phyloP scores from a whole-genome alignment of 1,139 yeast genomes.

The Hemisphaericaspora xylanilytica region DNA sequence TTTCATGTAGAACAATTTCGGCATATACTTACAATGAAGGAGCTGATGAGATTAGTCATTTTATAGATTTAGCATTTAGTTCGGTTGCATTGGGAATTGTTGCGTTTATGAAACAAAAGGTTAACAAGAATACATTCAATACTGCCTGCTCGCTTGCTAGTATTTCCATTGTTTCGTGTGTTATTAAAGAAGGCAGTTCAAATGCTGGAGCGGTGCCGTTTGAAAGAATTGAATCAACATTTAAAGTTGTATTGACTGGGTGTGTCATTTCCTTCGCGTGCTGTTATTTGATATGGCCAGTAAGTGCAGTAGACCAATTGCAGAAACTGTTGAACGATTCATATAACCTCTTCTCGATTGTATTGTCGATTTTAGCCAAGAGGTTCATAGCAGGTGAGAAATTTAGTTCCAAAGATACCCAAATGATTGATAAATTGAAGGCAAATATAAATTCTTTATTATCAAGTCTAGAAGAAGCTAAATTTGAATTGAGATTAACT shows the following conservation, averaged over 20 bases:
- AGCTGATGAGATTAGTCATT: conserved; percentile 50
- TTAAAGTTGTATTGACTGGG: conserved; percentile 62
- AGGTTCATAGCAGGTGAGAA: conserved; percentile 55
- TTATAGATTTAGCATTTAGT: conserved; percentile 54
- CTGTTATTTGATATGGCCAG: conserved; percentile 66
- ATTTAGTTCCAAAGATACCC: conserved; percentile 36
- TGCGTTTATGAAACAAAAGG: conserved; percentile 67
- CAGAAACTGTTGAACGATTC: conserved; percentile 50
- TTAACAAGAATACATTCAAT: conserved; percentile 68
- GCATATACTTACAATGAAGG: conserved; percentile 47
- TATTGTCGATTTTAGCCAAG: conserved; percentile 49
- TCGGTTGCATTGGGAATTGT: conserved; percentile 61
- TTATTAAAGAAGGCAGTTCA: conserved; percentile 73
- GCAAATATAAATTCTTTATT: conserved; percentile 39
- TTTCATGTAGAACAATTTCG: conserved; percentile 54
- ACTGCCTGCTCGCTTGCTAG: conserved; percentile 81
- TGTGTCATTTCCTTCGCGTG: conserved; percentile 55
- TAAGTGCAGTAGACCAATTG: conserved; percentile 51
- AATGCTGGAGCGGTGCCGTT: conserved; percentile 63
- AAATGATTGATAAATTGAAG: conserved; percentile 38
- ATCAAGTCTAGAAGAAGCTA: conserved; percentile 56
- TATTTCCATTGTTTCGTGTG: conserved; percentile 66
- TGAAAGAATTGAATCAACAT: conserved; percentile 52
- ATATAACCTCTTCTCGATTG: conserved; percentile 51
- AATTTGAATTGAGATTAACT: conserved; percentile 52